Evolutionary conservation across 2,329 filamentous ascomycete genomes (phyloP).

Genomic region (Daldinia sp.): DNA sequence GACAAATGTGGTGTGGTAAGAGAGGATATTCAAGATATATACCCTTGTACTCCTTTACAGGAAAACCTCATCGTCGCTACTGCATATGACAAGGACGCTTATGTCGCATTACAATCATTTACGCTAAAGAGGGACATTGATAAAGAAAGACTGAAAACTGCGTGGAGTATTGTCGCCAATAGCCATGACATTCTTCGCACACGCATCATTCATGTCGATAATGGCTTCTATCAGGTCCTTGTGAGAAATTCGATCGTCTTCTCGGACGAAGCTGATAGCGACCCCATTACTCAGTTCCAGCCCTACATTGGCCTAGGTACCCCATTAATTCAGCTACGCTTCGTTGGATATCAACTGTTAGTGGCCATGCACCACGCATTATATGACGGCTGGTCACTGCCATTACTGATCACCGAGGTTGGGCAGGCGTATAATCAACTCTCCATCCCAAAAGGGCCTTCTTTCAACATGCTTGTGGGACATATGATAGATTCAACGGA

Average conservation of each 20-base stretch:
- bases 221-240: background rate
- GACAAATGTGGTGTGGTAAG: background rate
- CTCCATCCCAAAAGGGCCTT: background rate
- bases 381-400: background rate
- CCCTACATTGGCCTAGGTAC: background rate
- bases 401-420: background rate
- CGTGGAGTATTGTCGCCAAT: background rate
- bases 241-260: background rate
- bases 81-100: background rate
- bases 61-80: background rate
- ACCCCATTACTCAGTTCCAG: background rate
- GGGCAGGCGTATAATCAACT: background rate
- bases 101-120: background rate
- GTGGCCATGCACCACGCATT: background rate
- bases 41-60: background rate
- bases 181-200: background rate
- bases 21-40: background rate
- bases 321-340: background rate
- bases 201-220: background rate
- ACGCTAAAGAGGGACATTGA: background rate
- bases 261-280: background rate
- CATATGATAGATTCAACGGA: background rate
- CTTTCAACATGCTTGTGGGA: background rate
- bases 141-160: background rate
- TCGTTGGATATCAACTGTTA: background rate